These are phyloP conservation scores for Vitis hybrid DNA, from an alignment of 177 flowering plant species.

Conservation along the genomic window DNA sequence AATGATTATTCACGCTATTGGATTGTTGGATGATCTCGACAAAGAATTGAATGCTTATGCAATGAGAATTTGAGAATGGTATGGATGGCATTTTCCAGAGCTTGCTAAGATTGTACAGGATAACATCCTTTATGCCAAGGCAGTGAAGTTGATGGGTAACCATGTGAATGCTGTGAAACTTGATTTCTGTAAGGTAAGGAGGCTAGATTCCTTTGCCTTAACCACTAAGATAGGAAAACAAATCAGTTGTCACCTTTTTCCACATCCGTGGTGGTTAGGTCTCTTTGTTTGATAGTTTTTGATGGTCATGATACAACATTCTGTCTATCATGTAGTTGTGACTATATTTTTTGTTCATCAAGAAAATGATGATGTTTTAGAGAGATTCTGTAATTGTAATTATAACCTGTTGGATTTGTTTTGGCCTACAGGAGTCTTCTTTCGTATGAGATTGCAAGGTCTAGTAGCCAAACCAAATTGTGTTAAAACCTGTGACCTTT, in stretches of 20 bases:
- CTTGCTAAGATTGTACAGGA: conserved; percentile 90
- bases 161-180: conserved; percentile 82
- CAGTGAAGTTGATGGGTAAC: conserved; percentile 86
- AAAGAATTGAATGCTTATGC: conserved; percentile 96
- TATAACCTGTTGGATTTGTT: conserved; percentile 35
- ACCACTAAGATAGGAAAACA: no score
- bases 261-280: no score
- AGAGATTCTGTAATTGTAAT: conserved; percentile 10
- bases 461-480: no score
- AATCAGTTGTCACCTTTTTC: no score
- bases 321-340: no score
- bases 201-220: no score
- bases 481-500: neutral
- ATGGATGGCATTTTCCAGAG: conserved; percentile 99
- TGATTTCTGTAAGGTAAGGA: conserved; percentile 72
- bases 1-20: conserved; percentile 96
- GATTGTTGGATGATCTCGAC: conserved; percentile 96
- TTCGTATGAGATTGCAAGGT: no score
- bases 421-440: no score
- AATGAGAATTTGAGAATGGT: conserved; percentile 98
- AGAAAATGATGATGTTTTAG: no score
- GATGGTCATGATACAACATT: neutral
- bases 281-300: neutral
- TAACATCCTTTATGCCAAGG: conserved; percentile 82
- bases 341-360: no score